Conservation (phyloP, 192 early-diverging fungal species). For the Obelidium mucronatum region DNA sequence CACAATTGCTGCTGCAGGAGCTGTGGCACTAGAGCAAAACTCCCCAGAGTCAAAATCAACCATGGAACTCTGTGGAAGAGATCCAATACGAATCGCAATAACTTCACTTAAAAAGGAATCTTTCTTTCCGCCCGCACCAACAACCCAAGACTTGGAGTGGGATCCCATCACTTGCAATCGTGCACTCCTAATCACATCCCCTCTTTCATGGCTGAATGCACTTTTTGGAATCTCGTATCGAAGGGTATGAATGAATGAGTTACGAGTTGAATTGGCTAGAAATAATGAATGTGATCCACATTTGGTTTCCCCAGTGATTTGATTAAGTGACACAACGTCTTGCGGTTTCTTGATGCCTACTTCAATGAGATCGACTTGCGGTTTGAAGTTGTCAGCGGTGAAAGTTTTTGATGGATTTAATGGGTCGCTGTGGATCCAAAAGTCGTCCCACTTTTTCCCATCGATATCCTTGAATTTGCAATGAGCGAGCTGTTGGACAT, state of each 20-base stretch:
- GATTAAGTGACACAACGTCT: slow-evolving; percentile 2
- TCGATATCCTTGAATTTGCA: slow-evolving; percentile 46
- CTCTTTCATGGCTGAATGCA: slow-evolving; percentile 6
- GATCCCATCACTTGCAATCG: slow-evolving; percentile 23
- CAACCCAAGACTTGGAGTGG: slow-evolving; percentile 2
- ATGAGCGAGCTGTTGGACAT: slow-evolving; percentile 16
- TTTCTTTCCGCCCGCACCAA: not conserved
- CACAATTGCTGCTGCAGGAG: too few relatives aligned
- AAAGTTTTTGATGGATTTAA: not conserved
- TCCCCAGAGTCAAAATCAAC: not conserved
- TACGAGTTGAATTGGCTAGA: not conserved
- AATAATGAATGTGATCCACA: not conserved
- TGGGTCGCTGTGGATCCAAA: slow-evolving; percentile 32
- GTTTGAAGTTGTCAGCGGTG: not conserved
- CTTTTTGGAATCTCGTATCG: slow-evolving; percentile 24
- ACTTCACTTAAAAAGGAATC: slow-evolving; percentile 4
- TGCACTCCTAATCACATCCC: slow-evolving; percentile 12
- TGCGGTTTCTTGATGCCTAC: not conserved
- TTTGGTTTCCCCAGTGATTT: not conserved
- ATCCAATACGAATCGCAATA: slow-evolving; percentile 7
- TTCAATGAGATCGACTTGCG: not conserved
- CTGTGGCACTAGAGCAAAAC: too few relatives aligned
- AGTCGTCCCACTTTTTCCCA: slow-evolving; percentile 40
- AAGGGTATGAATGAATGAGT: slow-evolving; percentile 17
- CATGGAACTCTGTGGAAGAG: not conserved